These are phyloP conservation scores for Candida tammaniensis DNA, from an alignment of 805 yeast species.

Conservation along the genomic window DNA sequence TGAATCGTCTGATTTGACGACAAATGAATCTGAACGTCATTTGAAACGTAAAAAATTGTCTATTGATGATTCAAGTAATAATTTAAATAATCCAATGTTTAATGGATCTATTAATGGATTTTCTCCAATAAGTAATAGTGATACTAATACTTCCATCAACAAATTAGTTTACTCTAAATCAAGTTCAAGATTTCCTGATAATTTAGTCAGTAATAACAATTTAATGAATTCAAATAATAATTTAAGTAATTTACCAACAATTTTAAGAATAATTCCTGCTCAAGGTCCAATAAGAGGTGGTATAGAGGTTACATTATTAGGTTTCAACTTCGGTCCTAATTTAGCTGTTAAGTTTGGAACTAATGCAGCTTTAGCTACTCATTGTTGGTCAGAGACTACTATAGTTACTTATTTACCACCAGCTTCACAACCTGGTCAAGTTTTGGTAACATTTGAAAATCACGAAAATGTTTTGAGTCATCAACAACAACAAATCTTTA, in stretches of 20 bases:
- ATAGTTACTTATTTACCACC: conserved; percentile 94
- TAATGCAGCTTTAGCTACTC: conserved; percentile 75
- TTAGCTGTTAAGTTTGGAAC: conserved; percentile 84
- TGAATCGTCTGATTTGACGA: conserved; percentile 55
- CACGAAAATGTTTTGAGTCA: conserved; percentile 33
- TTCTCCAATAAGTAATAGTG: conserved; percentile 47
- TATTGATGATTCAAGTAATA: conserved; percentile 41
- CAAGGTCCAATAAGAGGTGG: conserved; percentile 98
- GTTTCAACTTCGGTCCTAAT: conserved; percentile 82
- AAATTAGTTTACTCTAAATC: conserved; percentile 10
- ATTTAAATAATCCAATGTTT: conserved; percentile 35
- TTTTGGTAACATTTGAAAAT: conserved; percentile 75
- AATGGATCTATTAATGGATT: conserved; percentile 38
- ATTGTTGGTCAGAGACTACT: conserved; percentile 94
- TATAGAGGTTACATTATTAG: conserved; percentile 87
- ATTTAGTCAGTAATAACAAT: conserved; percentile 2
- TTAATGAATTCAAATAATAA: conserved; percentile 3
- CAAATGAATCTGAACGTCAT: conserved; percentile 37
- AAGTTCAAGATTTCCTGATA: conserved; percentile 13
- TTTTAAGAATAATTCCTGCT: conserved; percentile 89
- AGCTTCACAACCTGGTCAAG: conserved; percentile 85
- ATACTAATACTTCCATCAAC: conserved; percentile 30
- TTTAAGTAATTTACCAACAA: conserved; percentile 43
- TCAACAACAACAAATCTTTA: conserved; percentile 63
- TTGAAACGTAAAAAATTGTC: conserved; percentile 49